Evolutionary conservation across 176 grass and related monocot genomes (phyloP), one percentile per base, ranked within the genome.

Genomic region (Metroxylon sagu): DNA sequence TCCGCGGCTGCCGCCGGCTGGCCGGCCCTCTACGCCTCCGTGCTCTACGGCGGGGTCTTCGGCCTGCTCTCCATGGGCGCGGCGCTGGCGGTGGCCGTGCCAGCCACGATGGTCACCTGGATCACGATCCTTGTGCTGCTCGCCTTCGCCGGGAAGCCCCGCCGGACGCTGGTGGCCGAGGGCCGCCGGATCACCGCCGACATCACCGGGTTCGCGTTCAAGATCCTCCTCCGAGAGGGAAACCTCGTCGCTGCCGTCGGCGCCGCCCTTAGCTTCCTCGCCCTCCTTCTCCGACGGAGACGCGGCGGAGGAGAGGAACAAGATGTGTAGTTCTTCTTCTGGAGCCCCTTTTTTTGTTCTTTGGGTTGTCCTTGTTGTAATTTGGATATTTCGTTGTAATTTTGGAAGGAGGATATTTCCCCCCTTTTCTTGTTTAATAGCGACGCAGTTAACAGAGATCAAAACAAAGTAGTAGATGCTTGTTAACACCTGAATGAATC

Each of bases 91-190:
- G 80, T 87, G 6, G 91, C 86, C 1, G 80, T 85, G 0, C 91
- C 91, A 4, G 91, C 91, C 62, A 90, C 79, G 52, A 67, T 87
- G 3, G 77, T 96, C 4, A 85, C 80, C 2, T 96, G 86, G 91
- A 96, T 77, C 71, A 96, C 91, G 66, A 80, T 96, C 18, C 77
- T 95, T n/a, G 91, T 96, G 21, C 86, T 96, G 48, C 86, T 90
- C 8, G 71, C 88, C 17, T 93, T 92, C 66, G 83, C 83, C 1
- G 88, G 88, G 2, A 49, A 65, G 30, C 80, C 85, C 4, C 17
- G 65, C 3, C 2, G 83, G 27, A 71, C 71, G 25, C 77, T 96
- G 25, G 86, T 96, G 51, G 78, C 69, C 16, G 91, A 96, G 49
- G 91, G 64, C 1, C 49, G 57, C 0, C 76, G 83, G 64, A 77